phyloP scores from a whole-genome alignment of 306 rosid species.

The Casuarina glauca region DNA sequence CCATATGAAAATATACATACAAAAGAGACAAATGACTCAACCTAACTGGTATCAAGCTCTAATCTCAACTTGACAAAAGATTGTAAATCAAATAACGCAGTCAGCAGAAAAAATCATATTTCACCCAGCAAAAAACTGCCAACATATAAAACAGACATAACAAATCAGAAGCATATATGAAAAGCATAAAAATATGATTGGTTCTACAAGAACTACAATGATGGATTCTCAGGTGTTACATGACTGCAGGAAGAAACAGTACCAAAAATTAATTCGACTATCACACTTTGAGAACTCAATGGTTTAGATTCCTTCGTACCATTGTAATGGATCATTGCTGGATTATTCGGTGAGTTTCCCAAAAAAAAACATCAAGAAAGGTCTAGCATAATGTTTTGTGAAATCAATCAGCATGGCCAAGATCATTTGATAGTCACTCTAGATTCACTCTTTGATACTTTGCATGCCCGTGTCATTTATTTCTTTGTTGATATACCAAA shows the following conservation, averaged over 20 bases:
- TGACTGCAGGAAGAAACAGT: neutral
- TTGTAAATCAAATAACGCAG: constrained; percentile 22
- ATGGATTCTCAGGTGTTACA: neutral
- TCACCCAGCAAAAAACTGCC: constrained; percentile 3
- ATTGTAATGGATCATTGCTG: too few species aligned
- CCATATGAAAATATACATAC: constrained; percentile 82
- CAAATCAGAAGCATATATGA: neutral
- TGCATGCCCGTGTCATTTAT: neutral
- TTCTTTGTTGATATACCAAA: neutral
- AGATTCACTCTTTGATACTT: neutral
- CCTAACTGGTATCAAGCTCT: constrained; percentile 63
- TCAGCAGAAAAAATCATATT: constrained; percentile 9
- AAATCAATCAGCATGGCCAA: neutral
- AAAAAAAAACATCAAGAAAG: too few species aligned
- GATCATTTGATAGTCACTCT: neutral
- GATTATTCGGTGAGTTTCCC: too few species aligned
- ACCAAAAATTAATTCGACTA: neutral
- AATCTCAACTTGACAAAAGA: constrained; percentile 38
- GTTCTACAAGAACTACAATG: neutral
- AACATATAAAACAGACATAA: constrained; percentile 8
- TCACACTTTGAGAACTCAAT: neutral
- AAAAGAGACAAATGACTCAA: constrained; percentile 81
- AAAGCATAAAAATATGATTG: neutral
- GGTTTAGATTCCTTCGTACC: too few species aligned
- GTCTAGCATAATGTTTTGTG: too few species aligned